phyloP scores from a whole-genome alignment of 768 basidiomycete species.

The Amylocystis lapponica region DNA sequence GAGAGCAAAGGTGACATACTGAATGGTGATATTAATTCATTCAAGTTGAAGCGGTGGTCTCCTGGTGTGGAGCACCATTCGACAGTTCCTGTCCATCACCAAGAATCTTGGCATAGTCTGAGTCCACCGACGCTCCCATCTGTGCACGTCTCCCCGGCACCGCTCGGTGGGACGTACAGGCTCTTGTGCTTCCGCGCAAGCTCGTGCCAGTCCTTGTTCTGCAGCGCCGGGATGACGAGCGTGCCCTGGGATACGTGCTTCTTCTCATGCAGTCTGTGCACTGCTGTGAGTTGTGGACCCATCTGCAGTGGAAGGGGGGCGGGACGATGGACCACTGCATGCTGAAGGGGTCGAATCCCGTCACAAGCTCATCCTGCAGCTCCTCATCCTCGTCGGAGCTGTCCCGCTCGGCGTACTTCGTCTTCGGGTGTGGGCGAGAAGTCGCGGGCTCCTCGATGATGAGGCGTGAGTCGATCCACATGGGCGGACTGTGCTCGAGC shows the following conservation, averaged over 20 bases:
- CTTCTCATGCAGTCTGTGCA: slow-evolving; percentile 39
- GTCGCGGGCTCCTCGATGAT: slow-evolving; percentile 39
- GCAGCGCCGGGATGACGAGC: slow-evolving; percentile 78
- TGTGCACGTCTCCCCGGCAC: slow-evolving; percentile 46
- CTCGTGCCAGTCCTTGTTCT: slow-evolving; percentile 90
- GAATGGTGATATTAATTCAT: too few relatives aligned
- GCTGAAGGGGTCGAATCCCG: slow-evolving; percentile 66
- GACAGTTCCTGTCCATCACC: too few relatives aligned
- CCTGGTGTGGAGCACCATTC: too few relatives aligned
- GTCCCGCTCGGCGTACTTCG: slow-evolving; percentile 34
- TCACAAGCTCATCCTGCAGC: slow-evolving; percentile 60
- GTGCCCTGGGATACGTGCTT: slow-evolving; percentile 48
- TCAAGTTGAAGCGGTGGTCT: too few relatives aligned
- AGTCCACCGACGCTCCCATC: slow-evolving; percentile 77
- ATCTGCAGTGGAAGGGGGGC: slow-evolving; percentile 9
- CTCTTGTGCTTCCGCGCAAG: slow-evolving; percentile 61
- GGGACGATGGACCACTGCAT: slow-evolving; percentile 76
- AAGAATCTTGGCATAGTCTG: too few relatives aligned
- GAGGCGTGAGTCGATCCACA: slow-evolving; percentile 49
- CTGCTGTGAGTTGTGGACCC: slow-evolving; percentile 70
- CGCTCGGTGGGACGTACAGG: slow-evolving; percentile 64
- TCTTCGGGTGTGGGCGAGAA: too few relatives aligned
- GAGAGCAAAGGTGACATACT: too few relatives aligned
- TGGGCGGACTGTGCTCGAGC: slow-evolving; percentile 51
- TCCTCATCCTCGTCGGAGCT: slow-evolving; percentile 52